Percentiles rank a stretch among this genome's conserved stretches.
Conservation (phyloP, 2,329 filamentous ascomycete genomes). For the Fusarium sororula region DNA sequence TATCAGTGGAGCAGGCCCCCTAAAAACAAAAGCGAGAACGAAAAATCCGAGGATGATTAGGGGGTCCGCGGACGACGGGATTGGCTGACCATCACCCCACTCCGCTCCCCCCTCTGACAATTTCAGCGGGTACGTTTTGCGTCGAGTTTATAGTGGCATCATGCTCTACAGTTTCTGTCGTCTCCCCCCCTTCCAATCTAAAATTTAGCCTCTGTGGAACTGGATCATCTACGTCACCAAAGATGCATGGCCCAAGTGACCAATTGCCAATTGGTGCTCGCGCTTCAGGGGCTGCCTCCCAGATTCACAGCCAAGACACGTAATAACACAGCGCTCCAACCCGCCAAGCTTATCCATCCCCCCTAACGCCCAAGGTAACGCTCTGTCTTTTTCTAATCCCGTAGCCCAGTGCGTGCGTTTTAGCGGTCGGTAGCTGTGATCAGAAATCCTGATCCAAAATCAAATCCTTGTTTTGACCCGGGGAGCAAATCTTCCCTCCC, state of each 20-base stretch:
- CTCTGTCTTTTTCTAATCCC: neutral
- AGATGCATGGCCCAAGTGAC: neutral
- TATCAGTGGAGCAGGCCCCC: neutral
- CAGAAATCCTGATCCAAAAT: conserved; percentile 3
- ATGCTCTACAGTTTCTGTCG: neutral
- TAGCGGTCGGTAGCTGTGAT: neutral
- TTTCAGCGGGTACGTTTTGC: neutral
- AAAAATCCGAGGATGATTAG: conserved; percentile 9
- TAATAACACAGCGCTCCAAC: conserved; percentile 1
- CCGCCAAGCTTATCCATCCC: neutral
- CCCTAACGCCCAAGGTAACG: neutral
- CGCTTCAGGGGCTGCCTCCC: conserved; percentile 1
- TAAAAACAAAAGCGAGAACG: neutral
- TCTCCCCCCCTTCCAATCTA: neutral
- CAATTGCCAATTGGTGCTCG: neutral
- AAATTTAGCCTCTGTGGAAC: neutral
- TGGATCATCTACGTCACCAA: conserved; percentile 12
- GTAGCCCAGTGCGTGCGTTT: neutral
- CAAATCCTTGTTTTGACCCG: neutral
- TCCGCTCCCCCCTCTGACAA: neutral
- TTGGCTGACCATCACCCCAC: conserved; percentile 3
- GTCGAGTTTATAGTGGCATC: neutral
- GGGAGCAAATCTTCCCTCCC: neutral
- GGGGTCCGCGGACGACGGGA: conserved; percentile 1
- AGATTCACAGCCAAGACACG: neutral